phyloP scores from a whole-genome alignment of 2,329 filamentous ascomycete species.

The Epichloe elymi region DNA sequence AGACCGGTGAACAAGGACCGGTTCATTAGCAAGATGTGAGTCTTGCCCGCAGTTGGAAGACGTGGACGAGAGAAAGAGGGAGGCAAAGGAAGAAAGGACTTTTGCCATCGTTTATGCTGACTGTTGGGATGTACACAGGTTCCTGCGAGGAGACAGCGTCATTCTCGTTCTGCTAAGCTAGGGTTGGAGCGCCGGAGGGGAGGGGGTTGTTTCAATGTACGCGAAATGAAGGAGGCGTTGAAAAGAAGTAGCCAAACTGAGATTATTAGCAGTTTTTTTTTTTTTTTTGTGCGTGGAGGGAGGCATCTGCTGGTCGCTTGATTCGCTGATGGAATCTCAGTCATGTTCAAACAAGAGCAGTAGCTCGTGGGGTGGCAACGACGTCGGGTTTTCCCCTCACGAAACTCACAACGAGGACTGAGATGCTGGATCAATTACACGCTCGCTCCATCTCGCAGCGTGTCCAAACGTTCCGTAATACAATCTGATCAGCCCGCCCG shows the following conservation, averaged over 20 bases:
- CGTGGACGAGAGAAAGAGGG: too few species aligned
- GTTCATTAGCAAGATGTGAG: conserved; percentile 91
- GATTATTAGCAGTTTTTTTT: background rate
- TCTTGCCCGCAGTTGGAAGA: background rate
- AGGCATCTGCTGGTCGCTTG: too few species aligned
- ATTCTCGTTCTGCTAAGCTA: conserved; percentile 75
- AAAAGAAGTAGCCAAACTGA: background rate
- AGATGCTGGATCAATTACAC: too few species aligned
- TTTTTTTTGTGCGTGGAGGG: background rate
- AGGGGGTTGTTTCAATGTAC: background rate
- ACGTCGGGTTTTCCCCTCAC: too few species aligned
- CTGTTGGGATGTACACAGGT: conserved; percentile 36
- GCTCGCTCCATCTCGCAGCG: too few species aligned
- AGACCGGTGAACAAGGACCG: conserved; percentile 92
- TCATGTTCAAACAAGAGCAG: too few species aligned
- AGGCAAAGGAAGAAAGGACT: background rate
- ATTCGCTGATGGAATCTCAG: too few species aligned
- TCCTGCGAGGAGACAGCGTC: conserved; percentile 75
- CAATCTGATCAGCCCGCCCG: too few species aligned
- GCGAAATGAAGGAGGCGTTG: background rate
- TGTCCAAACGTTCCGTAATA: too few species aligned
- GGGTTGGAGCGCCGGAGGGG: too few species aligned
- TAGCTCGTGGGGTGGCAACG: too few species aligned
- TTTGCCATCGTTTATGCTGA: background rate
- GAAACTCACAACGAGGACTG: too few species aligned